Evolutionary conservation across 306 rosid genomes (phyloP).

Genomic region (Cucurbita ficifolia): DNA sequence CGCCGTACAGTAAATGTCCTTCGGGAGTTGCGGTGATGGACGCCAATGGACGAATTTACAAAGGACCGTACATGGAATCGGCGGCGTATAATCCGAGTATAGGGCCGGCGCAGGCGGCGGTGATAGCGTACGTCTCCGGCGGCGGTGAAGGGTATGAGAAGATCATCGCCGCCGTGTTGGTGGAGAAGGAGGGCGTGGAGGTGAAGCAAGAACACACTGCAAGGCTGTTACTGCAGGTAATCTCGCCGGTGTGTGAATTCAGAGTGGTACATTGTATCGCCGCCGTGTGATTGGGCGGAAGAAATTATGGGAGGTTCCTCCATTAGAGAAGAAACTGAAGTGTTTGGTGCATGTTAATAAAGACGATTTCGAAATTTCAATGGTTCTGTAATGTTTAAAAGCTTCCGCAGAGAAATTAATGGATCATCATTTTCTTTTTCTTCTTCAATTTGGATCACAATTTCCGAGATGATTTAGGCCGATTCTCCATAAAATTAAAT

Average conservation of each 20-base stretch:
- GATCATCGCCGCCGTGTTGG: slow-evolving; percentile 52
- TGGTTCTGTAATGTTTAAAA: neutral
- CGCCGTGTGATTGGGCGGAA: neutral
- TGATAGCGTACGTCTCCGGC: slow-evolving; percentile 54
- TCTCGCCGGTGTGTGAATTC: slow-evolving; percentile 36
- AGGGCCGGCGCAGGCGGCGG: slow-evolving; percentile 68
- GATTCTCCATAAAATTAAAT: neutral
- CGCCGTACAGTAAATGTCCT: slow-evolving; percentile 73
- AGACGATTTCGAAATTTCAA: neutral
- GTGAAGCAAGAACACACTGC: slow-evolving; percentile 58
- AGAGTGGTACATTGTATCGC: slow-evolving; percentile 23
- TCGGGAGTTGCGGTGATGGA: slow-evolving; percentile 69
- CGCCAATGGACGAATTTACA: slow-evolving; percentile 23
- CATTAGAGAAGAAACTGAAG: neutral
- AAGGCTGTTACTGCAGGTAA: slow-evolving; percentile 33
- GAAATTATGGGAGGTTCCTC: neutral
- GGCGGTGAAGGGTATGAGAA: slow-evolving; percentile 33
- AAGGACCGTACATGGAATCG: slow-evolving; percentile 71
- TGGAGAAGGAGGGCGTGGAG: slow-evolving; percentile 46
- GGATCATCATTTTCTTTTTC: neutral
- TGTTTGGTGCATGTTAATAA: neutral
- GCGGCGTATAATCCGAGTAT: slow-evolving; percentile 89
- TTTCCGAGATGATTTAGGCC: neutral
- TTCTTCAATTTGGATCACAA: neutral
- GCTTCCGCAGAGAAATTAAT: neutral